Base-by-base conservation (phyloP, 1,139 yeast species). In the Kurtzmaniella natalensis region DNA sequence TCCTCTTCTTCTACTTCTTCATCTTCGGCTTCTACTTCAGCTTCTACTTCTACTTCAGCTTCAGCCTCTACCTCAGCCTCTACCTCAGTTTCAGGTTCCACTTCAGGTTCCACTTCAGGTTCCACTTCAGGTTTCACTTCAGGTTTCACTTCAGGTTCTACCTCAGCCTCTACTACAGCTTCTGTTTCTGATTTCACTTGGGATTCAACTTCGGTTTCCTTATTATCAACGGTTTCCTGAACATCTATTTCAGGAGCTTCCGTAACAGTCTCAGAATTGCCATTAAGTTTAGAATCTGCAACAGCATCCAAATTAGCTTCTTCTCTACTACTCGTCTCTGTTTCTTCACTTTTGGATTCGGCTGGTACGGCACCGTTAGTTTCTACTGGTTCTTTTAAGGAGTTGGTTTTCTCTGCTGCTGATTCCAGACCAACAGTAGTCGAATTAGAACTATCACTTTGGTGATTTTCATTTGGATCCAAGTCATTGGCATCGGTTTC, bases 361-460 rank as follows among this genome's bases (percentile, higher is more conserved):
- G 11, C 16, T 7, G 16, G 8, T 5, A 30, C 14, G 16, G 16
- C 32, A 11, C 9, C 33, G 4, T 17, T 22, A 19, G 6, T 22
- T 5, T 30, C 27, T n/a, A 22, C 19, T 18, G 33, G 24, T 10
- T 31, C 13, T 31, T 35, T 31, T 5, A 31, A n/a, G n/a, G n/a
- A n/a, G n/a, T n/a, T n/a, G n/a, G n/a, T n/a, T n/a, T n/a, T n/a
- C n/a, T n/a, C n/a, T n/a, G n/a, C 35, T 5, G 26, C 14, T 8
- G 30, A 24, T 13, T 16, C 16, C 14, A 34, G 24, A 16, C 24
- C 22, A 18, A 22, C 26, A 20, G 22, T 18, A 18, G 35, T 32
- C 28, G 37, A 31, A 7, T 32, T 32, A 31, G 35, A 35, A 35
- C 27, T 32, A 24, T 35, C 37, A 16, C 31, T 28, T 22, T 33